Evolutionary conservation across 306 rosid genomes (phyloP).

Genomic region (Astragalus membranaceus): DNA sequence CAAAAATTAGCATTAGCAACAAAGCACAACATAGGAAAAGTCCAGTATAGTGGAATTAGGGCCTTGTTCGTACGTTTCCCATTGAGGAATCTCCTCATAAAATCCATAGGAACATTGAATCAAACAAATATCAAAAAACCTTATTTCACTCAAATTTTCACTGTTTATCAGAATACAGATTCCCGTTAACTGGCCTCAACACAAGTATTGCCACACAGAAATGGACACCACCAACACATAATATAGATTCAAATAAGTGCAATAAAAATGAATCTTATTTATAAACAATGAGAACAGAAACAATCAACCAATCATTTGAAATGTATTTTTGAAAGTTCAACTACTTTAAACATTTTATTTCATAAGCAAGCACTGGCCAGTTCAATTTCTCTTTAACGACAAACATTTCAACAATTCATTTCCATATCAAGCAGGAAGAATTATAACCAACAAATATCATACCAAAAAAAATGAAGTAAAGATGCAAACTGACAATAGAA

Average conservation of each 20-base stretch:
- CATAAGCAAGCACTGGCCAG: constrained; percentile 3
- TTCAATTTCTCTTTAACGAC: not conserved
- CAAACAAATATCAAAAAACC: constrained; percentile 2
- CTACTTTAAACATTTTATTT: not conserved
- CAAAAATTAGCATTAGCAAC: not conserved
- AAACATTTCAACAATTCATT: constrained; percentile 9
- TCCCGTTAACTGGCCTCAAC: not conserved
- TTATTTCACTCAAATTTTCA: not conserved
- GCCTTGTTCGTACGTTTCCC: not conserved
- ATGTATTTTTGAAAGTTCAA: not conserved
- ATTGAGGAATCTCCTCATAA: not conserved
- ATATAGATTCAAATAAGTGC: not conserved
- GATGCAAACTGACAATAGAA: constrained; percentile 11
- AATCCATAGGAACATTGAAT: not conserved
- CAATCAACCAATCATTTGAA: not conserved
- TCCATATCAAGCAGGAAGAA: not conserved
- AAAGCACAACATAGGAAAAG: not conserved
- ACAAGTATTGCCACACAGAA: not conserved
- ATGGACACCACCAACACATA: not conserved
- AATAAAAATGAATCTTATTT: not conserved
- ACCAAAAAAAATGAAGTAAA: constrained; percentile 7
- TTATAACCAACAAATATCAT: constrained; percentile 8
- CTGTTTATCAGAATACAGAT: not conserved
- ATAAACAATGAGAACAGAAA: not conserved
- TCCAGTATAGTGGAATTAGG: not conserved